Evolutionary conservation across 192 early-diverging fungal genomes (phyloP).

Genomic region (Allomyces javanicus): DNA sequence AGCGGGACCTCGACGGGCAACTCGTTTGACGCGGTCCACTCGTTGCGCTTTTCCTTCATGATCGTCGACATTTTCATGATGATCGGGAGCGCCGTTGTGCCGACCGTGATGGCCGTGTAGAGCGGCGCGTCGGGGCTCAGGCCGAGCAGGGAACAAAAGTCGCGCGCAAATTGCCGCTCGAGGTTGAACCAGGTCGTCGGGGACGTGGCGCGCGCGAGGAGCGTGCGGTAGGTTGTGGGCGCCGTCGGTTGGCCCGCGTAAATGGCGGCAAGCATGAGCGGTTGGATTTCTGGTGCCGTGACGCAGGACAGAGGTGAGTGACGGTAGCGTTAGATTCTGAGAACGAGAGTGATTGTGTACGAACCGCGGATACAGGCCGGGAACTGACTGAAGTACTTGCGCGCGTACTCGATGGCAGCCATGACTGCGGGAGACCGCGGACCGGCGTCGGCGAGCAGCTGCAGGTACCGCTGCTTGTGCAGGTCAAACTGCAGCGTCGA

Average conservation of each 20-base stretch:
- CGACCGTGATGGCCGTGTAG: constrained; percentile 51
- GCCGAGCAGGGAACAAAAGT: constrained; percentile 57
- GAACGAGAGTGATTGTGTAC: background rate
- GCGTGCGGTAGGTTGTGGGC: constrained; percentile 31
- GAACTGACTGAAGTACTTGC: constrained; percentile 46
- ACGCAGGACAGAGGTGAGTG: too few species aligned
- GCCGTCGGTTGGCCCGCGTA: constrained; percentile 31
- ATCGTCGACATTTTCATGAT: constrained; percentile 80
- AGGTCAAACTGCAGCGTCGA: constrained; percentile 75
- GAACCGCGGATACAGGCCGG: constrained; percentile 2
- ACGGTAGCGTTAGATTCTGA: background rate
- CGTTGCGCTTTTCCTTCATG: constrained; percentile 64
- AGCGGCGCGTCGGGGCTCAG: constrained; percentile 53
- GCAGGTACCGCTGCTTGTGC: constrained; percentile 55
- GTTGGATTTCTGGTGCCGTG: constrained; percentile 26
- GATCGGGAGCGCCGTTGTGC: constrained; percentile 69
- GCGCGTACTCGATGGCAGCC: constrained; percentile 59
- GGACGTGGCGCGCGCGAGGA: constrained; percentile 19
- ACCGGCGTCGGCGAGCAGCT: constrained; percentile 32
- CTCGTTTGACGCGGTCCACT: constrained; percentile 84
- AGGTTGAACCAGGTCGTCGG: constrained; percentile 18
- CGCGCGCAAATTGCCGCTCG: constrained; percentile 44
- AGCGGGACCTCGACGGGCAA: constrained; percentile 84
- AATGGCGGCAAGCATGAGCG: constrained; percentile 26
- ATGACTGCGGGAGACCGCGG: background rate